Base-by-base conservation (phyloP, 2,329 filamentous ascomycete species). In the Fusarium sacchari region DNA sequence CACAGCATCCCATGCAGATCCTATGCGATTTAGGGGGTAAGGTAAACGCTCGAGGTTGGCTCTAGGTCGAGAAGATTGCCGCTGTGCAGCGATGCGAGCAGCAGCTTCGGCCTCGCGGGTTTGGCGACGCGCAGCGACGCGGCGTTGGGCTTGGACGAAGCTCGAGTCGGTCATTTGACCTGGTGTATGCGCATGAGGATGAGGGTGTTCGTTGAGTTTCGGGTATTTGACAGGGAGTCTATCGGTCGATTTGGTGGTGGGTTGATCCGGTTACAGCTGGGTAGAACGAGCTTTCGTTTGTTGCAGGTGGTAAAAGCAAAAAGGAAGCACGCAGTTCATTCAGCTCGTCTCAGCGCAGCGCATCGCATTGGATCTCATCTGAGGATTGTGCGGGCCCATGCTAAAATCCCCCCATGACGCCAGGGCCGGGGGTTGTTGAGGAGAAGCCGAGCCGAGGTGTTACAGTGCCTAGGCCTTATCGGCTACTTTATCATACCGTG, bases 111-210 rank as follows among this genome's bases (percentile, higher is more conserved):
- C 87, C 82, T 94, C 93, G 82, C 93, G 92, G 71, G 91, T 91
- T 80, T 90, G 89, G 79, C 94, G 94, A 78, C 95, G 93, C 77
- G 93, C 92, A 74, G 93, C 89, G 69, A 98, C 91, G 81, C 95
- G 94, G 84, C 93, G 89, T 85, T 98, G 95, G 74, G 96, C 96
- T 82, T 94, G 92, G 82, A 93, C 92, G 84, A 98, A 98, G 83
- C 93, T 93, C 70, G 84, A 83, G 70, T 86, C 84, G 78, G 83
- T 87, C 86, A 88, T 88, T 75, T 75, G 74, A 69, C 66, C 67
- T 76, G 36, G 24, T 64, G 81, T 80, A 82, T 83, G 64, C 44
- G 81, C 80, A 82, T 83, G 64, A 73, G 71, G 56, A 82, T 83
- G 64, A 73, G 71, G 56, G 68, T 28, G 58, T 53, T 66, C 44